Conservation (phyloP, 2,329 filamentous ascomycete species). For the Aspergillus uvarum region DNA sequence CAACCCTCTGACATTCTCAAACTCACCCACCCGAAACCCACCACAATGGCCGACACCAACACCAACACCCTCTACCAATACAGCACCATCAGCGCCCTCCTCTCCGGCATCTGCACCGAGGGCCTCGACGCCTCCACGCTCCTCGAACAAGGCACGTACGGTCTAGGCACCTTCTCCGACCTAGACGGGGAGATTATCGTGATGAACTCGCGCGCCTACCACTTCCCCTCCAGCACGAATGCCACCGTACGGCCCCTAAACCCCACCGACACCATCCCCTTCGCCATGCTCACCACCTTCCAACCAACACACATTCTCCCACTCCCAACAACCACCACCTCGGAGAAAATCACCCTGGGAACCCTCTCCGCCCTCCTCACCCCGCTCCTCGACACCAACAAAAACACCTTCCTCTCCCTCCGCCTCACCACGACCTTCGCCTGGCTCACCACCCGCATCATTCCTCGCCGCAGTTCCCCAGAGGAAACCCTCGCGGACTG, state of each 20-base stretch:
- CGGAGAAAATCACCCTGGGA: neutral
- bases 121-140: slow-evolving; percentile 38
- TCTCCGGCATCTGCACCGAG: slow-evolving; percentile 43
- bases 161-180: slow-evolving; percentile 44
- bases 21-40: neutral
- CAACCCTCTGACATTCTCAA: no score
- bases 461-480: slow-evolving; percentile 2
- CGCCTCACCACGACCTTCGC: slow-evolving; percentile 4
- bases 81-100: slow-evolving; percentile 45
- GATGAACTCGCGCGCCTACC: slow-evolving; percentile 43
- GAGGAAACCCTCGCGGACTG: slow-evolving; percentile 4
- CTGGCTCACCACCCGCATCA: slow-evolving; percentile 6
- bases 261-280: slow-evolving; percentile 40
- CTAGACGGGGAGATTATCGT: slow-evolving; percentile 49
- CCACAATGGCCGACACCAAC: neutral
- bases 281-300: slow-evolving; percentile 35
- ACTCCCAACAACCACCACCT: neutral
- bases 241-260: slow-evolving; percentile 29
- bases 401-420: slow-evolving; percentile 15
- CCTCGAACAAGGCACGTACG: slow-evolving; percentile 42
- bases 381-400: slow-evolving; percentile 6
- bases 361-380: neutral
- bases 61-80: slow-evolving; percentile 42
- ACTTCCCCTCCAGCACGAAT: slow-evolving; percentile 40
- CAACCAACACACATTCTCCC: slow-evolving; percentile 22